These are phyloP conservation scores for Verticillium nonalfalfae DNA, from an alignment of 2,329 filamentous ascomycete genomes.

Conservation along the genomic window DNA sequence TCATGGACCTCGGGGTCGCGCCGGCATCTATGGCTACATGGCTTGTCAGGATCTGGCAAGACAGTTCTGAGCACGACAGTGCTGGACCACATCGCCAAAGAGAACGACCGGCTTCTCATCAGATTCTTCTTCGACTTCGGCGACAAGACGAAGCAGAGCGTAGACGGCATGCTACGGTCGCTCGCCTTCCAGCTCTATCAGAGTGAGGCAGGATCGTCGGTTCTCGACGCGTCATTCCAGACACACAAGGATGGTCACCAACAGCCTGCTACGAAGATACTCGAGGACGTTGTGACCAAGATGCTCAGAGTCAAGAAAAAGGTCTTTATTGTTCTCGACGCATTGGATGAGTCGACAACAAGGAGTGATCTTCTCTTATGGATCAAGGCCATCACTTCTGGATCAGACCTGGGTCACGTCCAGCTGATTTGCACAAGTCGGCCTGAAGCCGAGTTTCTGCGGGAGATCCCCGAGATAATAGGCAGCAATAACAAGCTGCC, in stretches of 20 bases:
- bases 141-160: slow-evolving; percentile 10
- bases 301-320: background rate
- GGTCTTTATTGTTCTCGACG: background rate
- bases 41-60: slow-evolving; percentile 13
- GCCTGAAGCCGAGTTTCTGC: background rate
- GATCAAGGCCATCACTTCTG: background rate
- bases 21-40: slow-evolving; percentile 14
- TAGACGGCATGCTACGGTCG: slow-evolving; percentile 7
- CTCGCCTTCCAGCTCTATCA: slow-evolving; percentile 14
- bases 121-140: slow-evolving; percentile 16
- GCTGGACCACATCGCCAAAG: slow-evolving; percentile 7
- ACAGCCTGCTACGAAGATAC: background rate
- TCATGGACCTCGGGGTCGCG: slow-evolving; percentile 9
- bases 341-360: background rate
- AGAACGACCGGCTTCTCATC: background rate
- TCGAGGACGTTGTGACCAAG: background rate
- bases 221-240: background rate
- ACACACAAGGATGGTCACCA: background rate
- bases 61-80: slow-evolving; percentile 11
- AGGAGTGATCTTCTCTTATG: background rate
- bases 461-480: background rate
- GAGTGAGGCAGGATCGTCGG: background rate
- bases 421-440: background rate
- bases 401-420: background rate
- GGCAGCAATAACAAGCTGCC: background rate